Evolutionary conservation across 2,329 filamentous ascomycete species (phyloP), one percentile per base, ranked within the genome.

Genomic region (Lasiodiplodia hormozganensis): DNA sequence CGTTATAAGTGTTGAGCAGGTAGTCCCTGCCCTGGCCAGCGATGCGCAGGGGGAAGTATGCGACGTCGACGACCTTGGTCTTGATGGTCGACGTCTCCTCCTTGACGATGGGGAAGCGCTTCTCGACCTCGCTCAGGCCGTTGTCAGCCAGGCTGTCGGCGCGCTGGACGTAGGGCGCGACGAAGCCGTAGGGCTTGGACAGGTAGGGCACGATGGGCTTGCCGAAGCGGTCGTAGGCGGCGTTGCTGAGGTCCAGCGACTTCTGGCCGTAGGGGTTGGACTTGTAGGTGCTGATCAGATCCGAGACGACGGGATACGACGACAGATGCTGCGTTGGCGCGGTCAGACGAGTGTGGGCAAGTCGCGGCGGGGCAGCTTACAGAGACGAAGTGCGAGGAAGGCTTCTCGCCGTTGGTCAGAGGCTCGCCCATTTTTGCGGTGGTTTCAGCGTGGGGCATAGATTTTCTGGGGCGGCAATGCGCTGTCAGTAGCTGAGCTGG

Each of bases 81-180:
- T 77, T 79, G 65, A 81, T 74, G 71, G 81, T 83, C 68, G 73
- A 70, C 0, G 83, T 85, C 71, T 85, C 81, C 71, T 85, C 81
- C 77, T 84, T 85, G 71, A 85, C 83, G 53, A 81, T 80, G 65
- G 79, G 79, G 60, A 81, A 77, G 57, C 73, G 73, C 43, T 73
- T 69, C 70, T 81, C 79, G 57, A 81, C 72, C 52, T 77, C 77
- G 34, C 72, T 73, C 65, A 81, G 77, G 23, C 76, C 74, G 14
- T 69, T 73, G 72, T 81, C 79, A 71, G 77, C 79, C 23, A 81
- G 74, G 73, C 77, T 79, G 79, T 98, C 96, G 76, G 90, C 94
- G 80, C 90, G 93, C 78, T 88, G 85, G 72, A 97, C 87, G 81
- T 97, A 97, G 0, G 95, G 94, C 65, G 90, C 89, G 71, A 97